Conservation (phyloP, 148 eudicot genomes). For the Spergularia marina region DNA sequence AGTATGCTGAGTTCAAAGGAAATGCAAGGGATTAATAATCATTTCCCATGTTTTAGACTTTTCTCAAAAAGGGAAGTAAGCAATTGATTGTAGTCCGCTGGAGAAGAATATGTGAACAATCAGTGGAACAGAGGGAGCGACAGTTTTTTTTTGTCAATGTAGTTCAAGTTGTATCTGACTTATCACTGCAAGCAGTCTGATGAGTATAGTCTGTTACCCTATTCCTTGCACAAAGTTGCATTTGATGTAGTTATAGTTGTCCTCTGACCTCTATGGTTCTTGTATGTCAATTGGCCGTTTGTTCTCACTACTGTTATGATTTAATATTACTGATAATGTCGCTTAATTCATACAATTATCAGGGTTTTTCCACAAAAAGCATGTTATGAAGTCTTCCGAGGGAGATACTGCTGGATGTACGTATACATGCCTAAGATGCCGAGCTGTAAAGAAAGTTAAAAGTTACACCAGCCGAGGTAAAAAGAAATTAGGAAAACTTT, state of each 20-base stretch:
- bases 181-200: neutral
- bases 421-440: conserved; percentile 71
- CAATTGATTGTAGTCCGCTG: no score
- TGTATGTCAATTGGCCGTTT: neutral
- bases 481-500: conserved; percentile 25
- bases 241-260: neutral
- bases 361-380: conserved; percentile 84
- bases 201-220: neutral
- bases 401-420: conserved; percentile 35
- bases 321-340: conserved; percentile 10
- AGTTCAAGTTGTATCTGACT: neutral
- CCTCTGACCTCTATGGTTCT: conserved; percentile 3
- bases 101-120: no score
- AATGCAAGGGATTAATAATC: no score
- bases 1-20: no score
- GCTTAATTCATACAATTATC: conserved; percentile 20
- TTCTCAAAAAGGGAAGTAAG: neutral
- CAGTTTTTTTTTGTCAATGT: neutral
- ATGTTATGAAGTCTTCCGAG: conserved; percentile 61
- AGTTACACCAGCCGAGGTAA: conserved; percentile 31
- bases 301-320: neutral
- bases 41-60: neutral
- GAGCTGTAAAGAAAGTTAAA: conserved; percentile 32
- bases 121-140: no score
- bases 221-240: conserved; percentile 7